Evolutionary conservation across 345 rosid genomes (phyloP), one percentile per base, ranked within the genome.

Genomic region (Citrus glauca): DNA sequence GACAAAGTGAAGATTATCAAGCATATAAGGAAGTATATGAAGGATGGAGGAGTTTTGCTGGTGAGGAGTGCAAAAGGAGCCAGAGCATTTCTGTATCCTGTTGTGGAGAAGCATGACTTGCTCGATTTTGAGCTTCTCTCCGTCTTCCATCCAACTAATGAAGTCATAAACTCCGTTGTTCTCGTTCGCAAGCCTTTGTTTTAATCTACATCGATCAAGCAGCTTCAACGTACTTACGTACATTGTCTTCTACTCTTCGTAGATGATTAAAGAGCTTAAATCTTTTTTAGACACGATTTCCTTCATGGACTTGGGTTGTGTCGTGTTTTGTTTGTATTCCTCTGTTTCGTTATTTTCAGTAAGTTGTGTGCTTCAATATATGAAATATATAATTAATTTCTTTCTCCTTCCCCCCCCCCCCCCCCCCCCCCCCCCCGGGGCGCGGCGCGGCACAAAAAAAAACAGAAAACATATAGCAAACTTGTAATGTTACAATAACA

Each of bases 1-100:
- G 81, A 74, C 63, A 87, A 87, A 73, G 24, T 71, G 25, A 79
- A 77, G 66, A 64, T 87, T 38, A 9, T 81, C 25, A 79, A 55
- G 45, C 87, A 87, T 30, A n/a, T 84, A 25, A 74, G 79, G 57
- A 81, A 79, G 45, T 69, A 84, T 30, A 87, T 82, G 86, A 82
- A 79, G 61, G 78, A 42, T 6, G 87, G 86, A n/a, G 84, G 84
- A 20, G 16, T 60, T 62, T 65, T 82, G 83, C 66, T 84, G 0
- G 72, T 84, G 61, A 87, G 89, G 71, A 87, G 89, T 77, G 89
- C 86, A 1, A 74, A 77, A 20, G 89, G 87, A 5, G 89, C 86
- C 5, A 75, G 87, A 59, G 87, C 86, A 9, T 84, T 84, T 48
- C 55, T 87, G 19, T 84, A 84, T 30, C 89, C 87, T 1, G 80